Evolutionary conservation across 192 early-diverging fungal genomes (phyloP), one percentile per base, ranked within the genome.

Genomic region (Podila epicladia): DNA sequence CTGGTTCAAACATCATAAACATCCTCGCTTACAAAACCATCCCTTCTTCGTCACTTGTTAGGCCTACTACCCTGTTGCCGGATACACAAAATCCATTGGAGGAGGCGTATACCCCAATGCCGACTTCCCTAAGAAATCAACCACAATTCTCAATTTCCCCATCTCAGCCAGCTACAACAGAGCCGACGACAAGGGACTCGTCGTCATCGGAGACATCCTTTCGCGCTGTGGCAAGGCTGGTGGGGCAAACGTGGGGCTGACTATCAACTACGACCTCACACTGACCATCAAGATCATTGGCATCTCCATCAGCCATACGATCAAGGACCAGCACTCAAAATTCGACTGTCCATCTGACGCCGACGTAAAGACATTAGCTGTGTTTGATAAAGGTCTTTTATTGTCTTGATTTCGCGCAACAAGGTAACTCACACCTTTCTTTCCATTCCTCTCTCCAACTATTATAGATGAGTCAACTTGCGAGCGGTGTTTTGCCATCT

Each of bases 41-140:
- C 49, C 1, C 48, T 69, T 28, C 11, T 55, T 38, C 58, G 29
- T 45, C 67, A 45, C n/a, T 12, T 73, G 37, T 35, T 85, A 89
- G 88, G 87, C 84, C 31, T 90, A 82, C 68, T 88, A 90, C 69
- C 87, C 89, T 35, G 51, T 65, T 20, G 35, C 35, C 9, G 35
- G 35, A 37, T 82, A 75, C 45, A 55, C 66, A 6, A 65, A 71
- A 11, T 65, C 83, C 19, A 83, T 90, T 31, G 89, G 89, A 35
- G 83, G 84, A 26, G 89, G 87, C 20, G 64, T 68, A 12, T 11
- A 87, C 32, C 69, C 65, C n/a, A 57, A 88, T 31, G 75, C 85
- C 12, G 53, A 72, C 8, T 85, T 90, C 57, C 67, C 71, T 4
- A 48, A 65, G 12, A 59, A 85, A 12, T 61, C 71, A n/a, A 85